Evolutionary conservation across 2,329 filamentous ascomycete species (phyloP).

Genomic region (Pseudocercospora macadamiae): DNA sequence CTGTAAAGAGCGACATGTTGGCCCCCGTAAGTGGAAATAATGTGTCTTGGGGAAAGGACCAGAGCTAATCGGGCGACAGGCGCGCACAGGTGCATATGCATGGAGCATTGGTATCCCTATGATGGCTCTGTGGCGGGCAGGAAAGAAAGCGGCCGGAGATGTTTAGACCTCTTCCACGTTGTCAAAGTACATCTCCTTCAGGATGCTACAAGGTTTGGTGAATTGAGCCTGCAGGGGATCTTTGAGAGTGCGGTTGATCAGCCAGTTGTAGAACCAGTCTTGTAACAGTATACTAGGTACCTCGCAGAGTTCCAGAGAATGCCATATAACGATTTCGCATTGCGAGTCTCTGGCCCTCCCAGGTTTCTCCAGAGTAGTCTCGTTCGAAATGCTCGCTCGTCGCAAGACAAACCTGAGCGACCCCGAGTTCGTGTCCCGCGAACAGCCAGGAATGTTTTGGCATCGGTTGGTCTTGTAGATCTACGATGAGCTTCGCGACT

Average conservation of each 20-base stretch:
- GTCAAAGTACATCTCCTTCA: too few relatives aligned
- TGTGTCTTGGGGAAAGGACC: not conserved
- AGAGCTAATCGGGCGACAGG: constrained; percentile 10
- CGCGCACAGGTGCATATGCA: constrained; percentile 29
- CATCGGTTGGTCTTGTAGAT: constrained; percentile 32
- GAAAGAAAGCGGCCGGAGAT: constrained; percentile 10
- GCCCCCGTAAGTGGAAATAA: constrained; percentile 19
- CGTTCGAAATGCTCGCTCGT: constrained; percentile 29
- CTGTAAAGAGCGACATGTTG: constrained; percentile 27
- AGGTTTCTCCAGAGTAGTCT: constrained; percentile 4
- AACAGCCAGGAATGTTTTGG: constrained; percentile 35
- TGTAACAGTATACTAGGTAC: not conserved
- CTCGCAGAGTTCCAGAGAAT: constrained; percentile 16
- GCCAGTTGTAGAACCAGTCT: not conserved
- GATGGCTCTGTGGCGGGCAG: constrained; percentile 29
- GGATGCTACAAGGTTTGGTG: not conserved
- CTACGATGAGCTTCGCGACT: constrained; percentile 35
- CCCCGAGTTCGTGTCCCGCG: constrained; percentile 30
- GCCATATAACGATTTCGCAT: constrained; percentile 19
- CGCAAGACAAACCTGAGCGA: constrained; percentile 26
- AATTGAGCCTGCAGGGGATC: not conserved
- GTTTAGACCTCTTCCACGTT: not conserved
- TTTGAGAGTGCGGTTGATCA: not conserved
- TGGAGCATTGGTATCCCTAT: constrained; percentile 34
- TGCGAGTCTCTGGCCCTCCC: constrained; percentile 8